A percentile compares a stretch with the other conserved stretches of the same genome.
These are phyloP conservation scores for Chalciporus sp. DNA, from an alignment of 1,284 basidiomycete genomes.

Conservation along the genomic window DNA sequence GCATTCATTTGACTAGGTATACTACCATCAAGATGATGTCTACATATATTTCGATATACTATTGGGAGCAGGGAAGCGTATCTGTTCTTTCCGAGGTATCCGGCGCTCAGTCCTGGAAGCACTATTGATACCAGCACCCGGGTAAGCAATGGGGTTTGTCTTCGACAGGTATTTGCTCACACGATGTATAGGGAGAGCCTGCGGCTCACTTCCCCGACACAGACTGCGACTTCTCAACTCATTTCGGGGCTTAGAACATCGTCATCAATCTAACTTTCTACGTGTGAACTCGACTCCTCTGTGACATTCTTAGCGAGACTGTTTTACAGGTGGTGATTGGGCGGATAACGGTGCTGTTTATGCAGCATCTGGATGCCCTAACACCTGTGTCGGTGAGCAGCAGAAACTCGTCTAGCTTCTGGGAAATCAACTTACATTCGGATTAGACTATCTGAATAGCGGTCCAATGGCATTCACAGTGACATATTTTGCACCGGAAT, in stretches of 20 bases:
- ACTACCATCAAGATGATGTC: constrained; percentile 21
- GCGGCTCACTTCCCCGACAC: constrained; percentile 22
- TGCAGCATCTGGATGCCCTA: constrained; percentile 34
- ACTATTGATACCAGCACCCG: constrained; percentile 24
- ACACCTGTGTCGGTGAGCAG: constrained; percentile 34
- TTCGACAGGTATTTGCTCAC: not conserved
- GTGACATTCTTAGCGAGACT: too few relatives aligned
- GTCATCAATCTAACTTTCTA: constrained; percentile 24
- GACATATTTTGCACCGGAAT: constrained; percentile 30
- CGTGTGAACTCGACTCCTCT: too few relatives aligned
- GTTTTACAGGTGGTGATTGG: constrained; percentile 45
- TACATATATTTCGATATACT: constrained; percentile 21
- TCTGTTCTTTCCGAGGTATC: constrained; percentile 19
- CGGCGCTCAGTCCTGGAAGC: constrained; percentile 12
- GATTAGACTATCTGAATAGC: constrained; percentile 18
- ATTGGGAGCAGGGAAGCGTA: constrained; percentile 26
- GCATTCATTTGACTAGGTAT: constrained; percentile 22
- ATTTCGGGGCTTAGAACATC: constrained; percentile 26
- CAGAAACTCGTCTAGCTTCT: not conserved
- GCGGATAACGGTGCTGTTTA: constrained; percentile 38
- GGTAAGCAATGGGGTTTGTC: constrained; percentile 12
- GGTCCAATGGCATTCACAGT: constrained; percentile 17
- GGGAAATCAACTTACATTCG: not conserved
- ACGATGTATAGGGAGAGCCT: constrained; percentile 21
- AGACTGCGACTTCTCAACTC: constrained; percentile 18